These are phyloP conservation scores for Aquanectria penicillioides DNA, from an alignment of 2,329 filamentous ascomycete genomes.

Conservation along the genomic window DNA sequence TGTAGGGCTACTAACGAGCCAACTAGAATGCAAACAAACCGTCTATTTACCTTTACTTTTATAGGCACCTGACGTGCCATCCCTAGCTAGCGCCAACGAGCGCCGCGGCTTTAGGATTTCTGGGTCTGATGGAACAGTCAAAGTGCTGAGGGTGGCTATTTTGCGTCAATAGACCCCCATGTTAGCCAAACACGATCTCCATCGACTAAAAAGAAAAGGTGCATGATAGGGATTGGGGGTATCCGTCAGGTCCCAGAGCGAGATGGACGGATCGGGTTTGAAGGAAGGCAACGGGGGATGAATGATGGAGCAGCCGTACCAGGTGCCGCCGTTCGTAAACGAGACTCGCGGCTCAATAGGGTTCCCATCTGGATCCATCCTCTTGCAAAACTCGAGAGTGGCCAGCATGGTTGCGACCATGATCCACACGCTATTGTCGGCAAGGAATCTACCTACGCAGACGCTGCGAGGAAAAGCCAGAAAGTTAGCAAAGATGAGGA, in stretches of 20 bases:
- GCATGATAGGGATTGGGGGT: conserved; percentile 11
- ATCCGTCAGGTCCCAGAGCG: background rate
- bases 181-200: conserved; percentile 7
- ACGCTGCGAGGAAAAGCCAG: conserved; percentile 31
- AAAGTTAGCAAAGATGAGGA: conserved; percentile 2
- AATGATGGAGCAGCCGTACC: conserved; percentile 33
- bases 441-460: conserved; percentile 46
- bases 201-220: background rate
- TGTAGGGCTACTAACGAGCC: too few relatives aligned
- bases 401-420: conserved; percentile 48
- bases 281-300: conserved; percentile 5
- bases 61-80: conserved; percentile 2
- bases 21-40: background rate
- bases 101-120: conserved; percentile 24
- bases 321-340: conserved; percentile 47
- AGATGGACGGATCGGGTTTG: background rate
- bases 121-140: conserved; percentile 39
- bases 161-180: background rate
- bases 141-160: conserved; percentile 47
- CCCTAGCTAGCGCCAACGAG: conserved; percentile 24
- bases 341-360: conserved; percentile 40
- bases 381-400: conserved; percentile 42
- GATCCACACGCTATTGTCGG: conserved; percentile 50
- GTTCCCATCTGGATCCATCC: conserved; percentile 35
- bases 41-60: background rate